Evolutionary conservation across 345 rosid genomes (phyloP).

Genomic region (Citrus australasica): DNA sequence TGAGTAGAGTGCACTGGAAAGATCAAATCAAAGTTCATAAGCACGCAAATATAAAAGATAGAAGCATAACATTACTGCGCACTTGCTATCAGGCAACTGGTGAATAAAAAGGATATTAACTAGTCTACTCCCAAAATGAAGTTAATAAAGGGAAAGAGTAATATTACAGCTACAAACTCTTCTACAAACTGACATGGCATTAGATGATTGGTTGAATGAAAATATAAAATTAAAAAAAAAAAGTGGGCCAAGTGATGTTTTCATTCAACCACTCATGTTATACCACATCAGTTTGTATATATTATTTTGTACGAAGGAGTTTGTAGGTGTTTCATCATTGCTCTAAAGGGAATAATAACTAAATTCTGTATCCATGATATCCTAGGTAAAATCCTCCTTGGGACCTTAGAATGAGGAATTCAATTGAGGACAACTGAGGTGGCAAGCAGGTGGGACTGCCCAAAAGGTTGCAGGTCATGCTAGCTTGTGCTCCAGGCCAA

Average conservation of each 20-base stretch:
- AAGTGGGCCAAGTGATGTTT: no score
- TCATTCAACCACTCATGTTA: no score
- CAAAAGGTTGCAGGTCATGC: neutral
- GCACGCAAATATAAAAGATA: slow-evolving; percentile 25
- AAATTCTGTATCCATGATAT: neutral
- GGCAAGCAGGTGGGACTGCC: neutral
- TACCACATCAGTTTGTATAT: no score
- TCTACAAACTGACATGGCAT: no score
- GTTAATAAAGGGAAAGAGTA: neutral
- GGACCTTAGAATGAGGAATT: neutral
- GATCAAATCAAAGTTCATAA: slow-evolving; percentile 90
- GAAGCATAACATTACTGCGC: neutral
- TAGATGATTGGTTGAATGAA: no score
- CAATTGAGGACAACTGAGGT: neutral
- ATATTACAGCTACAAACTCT: neutral
- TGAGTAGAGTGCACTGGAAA: slow-evolving; percentile 92
- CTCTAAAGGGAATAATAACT: neutral
- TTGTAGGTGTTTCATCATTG: no score
- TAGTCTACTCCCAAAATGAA: neutral
- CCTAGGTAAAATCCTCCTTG: neutral
- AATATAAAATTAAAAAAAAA: no score
- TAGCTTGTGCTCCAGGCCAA: neutral
- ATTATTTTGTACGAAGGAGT: no score
- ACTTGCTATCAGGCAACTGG: neutral
- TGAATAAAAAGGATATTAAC: neutral